These are phyloP conservation scores for Inonotus hispidus DNA, from an alignment of 1,284 basidiomycete species.

Conservation along the genomic window DNA sequence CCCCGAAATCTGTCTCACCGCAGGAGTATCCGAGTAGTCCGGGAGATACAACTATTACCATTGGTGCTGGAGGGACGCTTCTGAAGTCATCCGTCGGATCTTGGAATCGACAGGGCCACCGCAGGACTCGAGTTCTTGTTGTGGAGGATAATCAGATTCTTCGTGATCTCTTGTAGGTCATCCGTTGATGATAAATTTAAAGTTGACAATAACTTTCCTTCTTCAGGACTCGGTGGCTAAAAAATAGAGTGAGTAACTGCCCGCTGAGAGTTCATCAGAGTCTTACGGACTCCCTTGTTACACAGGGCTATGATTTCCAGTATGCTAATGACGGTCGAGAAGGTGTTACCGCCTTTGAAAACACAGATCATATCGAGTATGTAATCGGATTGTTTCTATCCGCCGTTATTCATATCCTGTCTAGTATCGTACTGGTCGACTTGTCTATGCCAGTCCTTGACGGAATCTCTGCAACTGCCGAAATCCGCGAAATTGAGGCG, in stretches of 20 bases:
- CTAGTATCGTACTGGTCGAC: conserved; percentile 80
- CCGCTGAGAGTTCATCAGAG: neutral
- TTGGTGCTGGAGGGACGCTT: conserved; percentile 56
- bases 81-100: conserved; percentile 55
- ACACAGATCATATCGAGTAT: conserved; percentile 71
- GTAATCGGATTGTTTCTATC: conserved; percentile 26
- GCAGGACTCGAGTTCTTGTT: conserved; percentile 57
- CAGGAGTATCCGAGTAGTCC: conserved; percentile 19
- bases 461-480: conserved; percentile 78
- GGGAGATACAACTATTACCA: conserved; percentile 38
- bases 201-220: conserved; percentile 13
- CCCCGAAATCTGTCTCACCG: conserved; percentile 6
- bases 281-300: conserved; percentile 4
- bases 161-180: conserved; percentile 57
- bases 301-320: conserved; percentile 68
- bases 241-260: conserved; percentile 55
- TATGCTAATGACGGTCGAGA: conserved; percentile 82
- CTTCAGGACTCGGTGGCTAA: conserved; percentile 73
- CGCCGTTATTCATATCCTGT: conserved; percentile 8
- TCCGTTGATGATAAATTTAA: neutral
- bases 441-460: conserved; percentile 92
- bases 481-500: conserved; percentile 79
- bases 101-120: conserved; percentile 32
- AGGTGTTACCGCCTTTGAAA: conserved; percentile 74
- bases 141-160: conserved; percentile 83